Evolutionary conservation across 176 grass and related monocot genomes (phyloP), one percentile per base, ranked within the genome.

Genomic region (Coix lacrymajobi): DNA sequence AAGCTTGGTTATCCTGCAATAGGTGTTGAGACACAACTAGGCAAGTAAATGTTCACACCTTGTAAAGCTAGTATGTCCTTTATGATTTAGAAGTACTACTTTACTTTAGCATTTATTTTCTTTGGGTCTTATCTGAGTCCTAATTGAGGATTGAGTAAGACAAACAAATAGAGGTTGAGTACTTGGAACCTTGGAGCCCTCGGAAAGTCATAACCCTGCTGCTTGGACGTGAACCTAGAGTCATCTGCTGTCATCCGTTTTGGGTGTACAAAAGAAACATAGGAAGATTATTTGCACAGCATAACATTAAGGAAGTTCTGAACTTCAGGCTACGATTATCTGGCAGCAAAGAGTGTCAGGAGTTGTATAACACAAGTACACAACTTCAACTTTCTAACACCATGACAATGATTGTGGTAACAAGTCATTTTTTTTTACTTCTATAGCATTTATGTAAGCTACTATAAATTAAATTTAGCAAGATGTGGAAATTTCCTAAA

Each of bases 1-100:
- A 79, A 45, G 15, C 30, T 36, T 85, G 30, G 32, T 46, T 62
- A 46, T n/a, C 83, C 66, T 70, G 22, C 29, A 62, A 25, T 13
- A 77, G 28, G 69, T 77, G 83, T 58, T 78, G 29, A 39, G 11
- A 32, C 49, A 66, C 16, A 77, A 12, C 31, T 40, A 34, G 46
- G 10, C 85, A 61, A 54, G 61, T 24, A 65, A 76, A 67, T 31
- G 5, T 46, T 62, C 79, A 69, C 71, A 46, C 71, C 16, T 75
- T 82, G 31, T 73, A 57, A 39, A 65, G 14, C 25, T 28, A 56
- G 24, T 31, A 20, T 24, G 64, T 20, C 51, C 12, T 34, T 65
- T 65, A 66, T 88, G 24, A 32, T 88, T 71, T 15, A 64, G 3
- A 83, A 30, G 26, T 8, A 7, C 52, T 7, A 87, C 63, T 66